Conservation (phyloP, 768 basidiomycete species). For the Strobilomyces echinocephalus region DNA sequence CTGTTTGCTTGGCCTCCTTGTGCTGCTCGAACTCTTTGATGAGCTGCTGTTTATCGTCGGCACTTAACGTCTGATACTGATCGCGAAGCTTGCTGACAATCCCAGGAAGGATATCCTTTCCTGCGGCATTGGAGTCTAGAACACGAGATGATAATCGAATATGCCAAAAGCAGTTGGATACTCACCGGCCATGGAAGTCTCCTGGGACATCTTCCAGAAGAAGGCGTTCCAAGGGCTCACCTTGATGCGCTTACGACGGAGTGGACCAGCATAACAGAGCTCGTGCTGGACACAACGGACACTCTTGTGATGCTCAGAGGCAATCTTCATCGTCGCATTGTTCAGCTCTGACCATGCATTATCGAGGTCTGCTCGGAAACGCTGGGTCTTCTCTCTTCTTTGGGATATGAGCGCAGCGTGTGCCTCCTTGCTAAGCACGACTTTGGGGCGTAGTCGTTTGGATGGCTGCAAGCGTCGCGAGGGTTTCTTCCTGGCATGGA, state of each 20-base stretch:
- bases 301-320: background rate
- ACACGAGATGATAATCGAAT: too few species aligned
- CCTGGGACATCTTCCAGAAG: background rate
- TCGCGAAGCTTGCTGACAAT: background rate
- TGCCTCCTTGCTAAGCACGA: background rate
- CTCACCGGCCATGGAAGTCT: background rate
- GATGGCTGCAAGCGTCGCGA: background rate
- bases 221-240: background rate
- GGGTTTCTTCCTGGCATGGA: background rate
- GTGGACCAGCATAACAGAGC: background rate
- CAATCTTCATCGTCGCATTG: background rate
- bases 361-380: background rate
- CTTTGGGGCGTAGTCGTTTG: background rate
- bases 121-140: background rate
- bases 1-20: background rate
- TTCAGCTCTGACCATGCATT: background rate
- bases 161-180: background rate
- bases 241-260: background rate
- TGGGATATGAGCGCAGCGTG: background rate
- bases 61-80: background rate
- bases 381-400: background rate
- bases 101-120: background rate
- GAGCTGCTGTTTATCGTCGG: background rate
- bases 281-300: background rate
- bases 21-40: background rate